Conservation (phyloP, 148 eudicot genomes). For the Camellia granthamiana region DNA sequence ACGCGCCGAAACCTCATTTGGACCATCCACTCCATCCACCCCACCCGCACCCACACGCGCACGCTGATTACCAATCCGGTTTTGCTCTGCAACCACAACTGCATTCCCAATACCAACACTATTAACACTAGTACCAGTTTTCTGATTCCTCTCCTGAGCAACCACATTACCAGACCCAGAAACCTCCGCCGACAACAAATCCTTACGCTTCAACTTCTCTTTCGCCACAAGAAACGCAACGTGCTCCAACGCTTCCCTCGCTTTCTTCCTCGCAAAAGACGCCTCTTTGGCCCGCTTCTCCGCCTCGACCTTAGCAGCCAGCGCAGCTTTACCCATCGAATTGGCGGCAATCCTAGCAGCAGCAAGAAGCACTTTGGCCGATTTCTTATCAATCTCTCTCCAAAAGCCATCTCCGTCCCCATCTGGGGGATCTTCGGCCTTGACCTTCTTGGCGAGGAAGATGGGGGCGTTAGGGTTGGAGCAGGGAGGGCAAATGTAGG, state of each 20-base stretch:
- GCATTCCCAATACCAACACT: slow-evolving; percentile 6
- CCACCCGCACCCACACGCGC: not conserved
- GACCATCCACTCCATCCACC: slow-evolving; percentile 26
- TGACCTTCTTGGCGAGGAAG: slow-evolving; percentile 26
- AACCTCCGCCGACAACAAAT: not conserved
- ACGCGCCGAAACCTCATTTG: slow-evolving; percentile 36
- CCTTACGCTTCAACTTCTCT: slow-evolving; percentile 32
- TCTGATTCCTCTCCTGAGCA: slow-evolving; percentile 7
- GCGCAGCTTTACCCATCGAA: slow-evolving; percentile 57
- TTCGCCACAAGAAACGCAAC: slow-evolving; percentile 26
- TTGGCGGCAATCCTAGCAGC: slow-evolving; percentile 67
- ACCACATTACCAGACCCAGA: slow-evolving; percentile 10
- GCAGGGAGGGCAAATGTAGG: slow-evolving; percentile 64
- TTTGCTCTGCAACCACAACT: slow-evolving; percentile 5
- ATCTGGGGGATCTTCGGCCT: not conserved
- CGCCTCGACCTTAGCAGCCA: slow-evolving; percentile 43
- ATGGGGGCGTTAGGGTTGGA: slow-evolving; percentile 39
- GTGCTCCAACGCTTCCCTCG: slow-evolving; percentile 66
- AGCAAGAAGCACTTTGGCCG: slow-evolving; percentile 52
- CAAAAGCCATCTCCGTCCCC: not conserved
- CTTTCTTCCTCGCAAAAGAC: slow-evolving; percentile 60
- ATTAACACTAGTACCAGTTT: not conserved
- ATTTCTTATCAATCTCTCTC: slow-evolving; percentile 39
- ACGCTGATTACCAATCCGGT: slow-evolving; percentile 8
- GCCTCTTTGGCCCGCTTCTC: slow-evolving; percentile 76